phyloP scores from a whole-genome alignment of 768 basidiomycete species.

The Dioszegia crocea region DNA sequence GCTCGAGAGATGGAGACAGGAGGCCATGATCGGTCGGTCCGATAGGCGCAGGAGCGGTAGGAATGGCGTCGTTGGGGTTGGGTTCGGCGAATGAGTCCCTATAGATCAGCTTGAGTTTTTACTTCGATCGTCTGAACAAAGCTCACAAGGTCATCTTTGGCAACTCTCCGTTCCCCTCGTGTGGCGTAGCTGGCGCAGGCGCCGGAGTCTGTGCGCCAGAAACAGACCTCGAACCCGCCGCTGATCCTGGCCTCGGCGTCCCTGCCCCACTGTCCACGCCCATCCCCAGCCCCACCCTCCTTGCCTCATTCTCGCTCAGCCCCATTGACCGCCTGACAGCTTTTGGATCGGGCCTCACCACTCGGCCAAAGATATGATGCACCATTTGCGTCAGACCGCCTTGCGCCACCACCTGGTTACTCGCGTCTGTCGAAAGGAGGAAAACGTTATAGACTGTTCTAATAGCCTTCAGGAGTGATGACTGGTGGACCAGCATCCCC shows the following conservation, averaged over 20 bases:
- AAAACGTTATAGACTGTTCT: conserved; percentile 98
- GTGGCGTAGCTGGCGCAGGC: conserved; percentile 13
- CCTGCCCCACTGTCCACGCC: conserved; percentile 6
- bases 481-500: conserved; percentile 76
- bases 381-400: conserved; percentile 98
- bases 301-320: conserved; percentile 37
- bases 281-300: conserved; percentile 17
- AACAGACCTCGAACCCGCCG: not conserved
- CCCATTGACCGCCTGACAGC: conserved; percentile 14
- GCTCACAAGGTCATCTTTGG: conserved; percentile 41
- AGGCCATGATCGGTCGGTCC: conserved; percentile 5
- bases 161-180: conserved; percentile 7
- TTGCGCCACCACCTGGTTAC: conserved; percentile 97
- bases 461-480: conserved; percentile 88
- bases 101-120: conserved; percentile 7
- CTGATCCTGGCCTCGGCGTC: not conserved
- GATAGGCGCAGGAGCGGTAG: conserved; percentile 34
- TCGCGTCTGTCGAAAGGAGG: conserved; percentile 77
- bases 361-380: conserved; percentile 84
- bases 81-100: conserved; percentile 47
- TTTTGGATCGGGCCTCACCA: conserved; percentile 36
- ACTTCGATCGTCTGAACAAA: not conserved
- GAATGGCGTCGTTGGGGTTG: conserved; percentile 49
- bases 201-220: conserved; percentile 16
- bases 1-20: not conserved